These are phyloP conservation scores for Neocallimastix lanati DNA, from an alignment of 192 early-diverging fungal species.

Conservation along the genomic window DNA sequence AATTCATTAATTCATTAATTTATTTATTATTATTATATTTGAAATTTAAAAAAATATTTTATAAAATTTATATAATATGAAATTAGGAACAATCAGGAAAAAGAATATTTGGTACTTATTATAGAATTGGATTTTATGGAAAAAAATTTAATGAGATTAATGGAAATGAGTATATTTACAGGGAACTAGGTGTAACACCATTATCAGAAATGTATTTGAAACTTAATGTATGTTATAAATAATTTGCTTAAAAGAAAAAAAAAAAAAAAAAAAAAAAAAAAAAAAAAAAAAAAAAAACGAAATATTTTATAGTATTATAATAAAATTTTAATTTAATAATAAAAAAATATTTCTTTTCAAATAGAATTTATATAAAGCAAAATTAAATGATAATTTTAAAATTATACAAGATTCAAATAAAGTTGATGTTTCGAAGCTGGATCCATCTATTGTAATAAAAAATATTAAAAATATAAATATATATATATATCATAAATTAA, in stretches of 20 bases:
- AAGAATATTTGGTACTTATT: neutral
- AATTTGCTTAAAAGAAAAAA: too few relatives aligned
- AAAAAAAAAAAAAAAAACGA: too few relatives aligned
- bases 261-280: too few relatives aligned
- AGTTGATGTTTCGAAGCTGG: neutral
- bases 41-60: too few relatives aligned
- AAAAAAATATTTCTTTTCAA: too few relatives aligned
- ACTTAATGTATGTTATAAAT: neutral
- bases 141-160: neutral
- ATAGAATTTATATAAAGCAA: neutral
- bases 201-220: neutral
- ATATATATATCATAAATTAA: too few relatives aligned
- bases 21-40: too few relatives aligned
- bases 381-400: neutral
- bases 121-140: conserved; percentile 1
- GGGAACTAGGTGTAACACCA: neutral
- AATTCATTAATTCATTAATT: too few relatives aligned
- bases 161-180: conserved; percentile 1
- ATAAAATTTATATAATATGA: too few relatives aligned
- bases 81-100: neutral
- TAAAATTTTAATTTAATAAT: too few relatives aligned
- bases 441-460: neutral
- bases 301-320: too few relatives aligned
- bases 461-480: too few relatives aligned
- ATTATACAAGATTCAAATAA: conserved; percentile 1